Evolutionary conservation across 2,329 filamentous ascomycete genomes (phyloP).

Genomic region (Hypoxylon sp.): DNA sequence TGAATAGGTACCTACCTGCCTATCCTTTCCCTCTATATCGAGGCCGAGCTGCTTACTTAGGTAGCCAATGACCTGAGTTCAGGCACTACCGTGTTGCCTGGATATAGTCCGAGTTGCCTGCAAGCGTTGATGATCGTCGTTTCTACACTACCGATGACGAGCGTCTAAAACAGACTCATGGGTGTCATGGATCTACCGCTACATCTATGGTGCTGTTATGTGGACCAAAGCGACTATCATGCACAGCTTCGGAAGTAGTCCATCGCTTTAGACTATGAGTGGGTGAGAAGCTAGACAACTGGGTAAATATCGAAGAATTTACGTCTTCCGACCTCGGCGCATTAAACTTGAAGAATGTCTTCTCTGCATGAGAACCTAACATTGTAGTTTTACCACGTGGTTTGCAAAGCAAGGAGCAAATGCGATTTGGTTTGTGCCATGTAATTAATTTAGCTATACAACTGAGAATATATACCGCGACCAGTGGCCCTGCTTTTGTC

Average conservation of each 20-base stretch:
- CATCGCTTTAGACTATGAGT: too few relatives aligned
- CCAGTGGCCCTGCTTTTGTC: conserved; percentile 37
- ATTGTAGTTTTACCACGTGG: not conserved
- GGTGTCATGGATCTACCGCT: not conserved
- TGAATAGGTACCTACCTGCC: not conserved
- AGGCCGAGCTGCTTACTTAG: not conserved
- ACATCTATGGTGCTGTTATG: not conserved
- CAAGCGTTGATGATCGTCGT: not conserved
- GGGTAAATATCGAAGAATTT: not conserved
- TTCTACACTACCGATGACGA: not conserved
- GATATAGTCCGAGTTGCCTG: not conserved
- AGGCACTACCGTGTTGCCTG: not conserved
- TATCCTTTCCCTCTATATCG: not conserved
- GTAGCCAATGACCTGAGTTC: not conserved
- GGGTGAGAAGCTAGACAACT: too few relatives aligned
- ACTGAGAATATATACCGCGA: conserved; percentile 51
- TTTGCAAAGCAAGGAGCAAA: not conserved
- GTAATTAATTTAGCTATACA: conserved; percentile 53
- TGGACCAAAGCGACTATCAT: not conserved
- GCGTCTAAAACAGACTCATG: not conserved
- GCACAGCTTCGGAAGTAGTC: too few relatives aligned
- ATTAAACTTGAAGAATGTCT: not conserved
- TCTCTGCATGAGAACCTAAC: not conserved
- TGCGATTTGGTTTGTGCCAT: conserved; percentile 21
- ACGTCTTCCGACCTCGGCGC: not conserved